Conservation (phyloP, 441 rosid species). For the Erysimum cheiri region DNA sequence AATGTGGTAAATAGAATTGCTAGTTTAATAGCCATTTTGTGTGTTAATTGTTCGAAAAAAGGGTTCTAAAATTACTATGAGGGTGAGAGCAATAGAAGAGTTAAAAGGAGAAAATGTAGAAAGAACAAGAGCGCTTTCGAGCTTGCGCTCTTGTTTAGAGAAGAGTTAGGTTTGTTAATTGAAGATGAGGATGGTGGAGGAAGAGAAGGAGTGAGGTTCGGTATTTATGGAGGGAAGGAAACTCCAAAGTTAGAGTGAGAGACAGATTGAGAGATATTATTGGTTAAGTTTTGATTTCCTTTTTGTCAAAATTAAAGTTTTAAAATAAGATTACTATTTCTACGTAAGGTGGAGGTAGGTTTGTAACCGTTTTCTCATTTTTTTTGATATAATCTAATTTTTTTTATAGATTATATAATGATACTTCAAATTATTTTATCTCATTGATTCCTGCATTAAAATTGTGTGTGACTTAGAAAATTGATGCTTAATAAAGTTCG, state of each 20-base stretch:
- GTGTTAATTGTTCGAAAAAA: not conserved
- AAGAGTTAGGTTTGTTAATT: constrained; percentile 36
- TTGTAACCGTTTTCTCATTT: constrained; percentile 41
- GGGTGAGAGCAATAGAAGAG: not conserved
- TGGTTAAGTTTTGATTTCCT: constrained; percentile 18
- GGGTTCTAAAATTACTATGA: constrained; percentile 13
- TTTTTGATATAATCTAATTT: not conserved
- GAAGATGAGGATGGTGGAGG: constrained; percentile 31
- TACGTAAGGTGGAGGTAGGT: constrained; percentile 38
- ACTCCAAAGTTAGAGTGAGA: constrained; percentile 30
- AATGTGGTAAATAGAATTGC: constrained; percentile 41
- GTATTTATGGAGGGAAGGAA: constrained; percentile 44
- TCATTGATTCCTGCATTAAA: not conserved
- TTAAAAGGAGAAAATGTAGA: constrained; percentile 10
- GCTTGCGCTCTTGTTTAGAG: constrained; percentile 37
- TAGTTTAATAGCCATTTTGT: constrained; percentile 37
- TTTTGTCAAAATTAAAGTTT: constrained; percentile 9
- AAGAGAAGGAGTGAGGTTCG: constrained; percentile 39
- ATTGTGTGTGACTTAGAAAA: not conserved
- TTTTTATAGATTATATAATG: not conserved
- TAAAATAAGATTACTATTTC: constrained; percentile 25
- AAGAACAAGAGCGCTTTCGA: constrained; percentile 39
- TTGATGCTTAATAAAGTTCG: not conserved
- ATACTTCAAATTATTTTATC: not conserved
- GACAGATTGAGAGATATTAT: not conserved